A percentile compares a stretch with the other conserved stretches of the same genome.
Conservation (phyloP, 805 yeast species). For the Candida easanensis region DNA sequence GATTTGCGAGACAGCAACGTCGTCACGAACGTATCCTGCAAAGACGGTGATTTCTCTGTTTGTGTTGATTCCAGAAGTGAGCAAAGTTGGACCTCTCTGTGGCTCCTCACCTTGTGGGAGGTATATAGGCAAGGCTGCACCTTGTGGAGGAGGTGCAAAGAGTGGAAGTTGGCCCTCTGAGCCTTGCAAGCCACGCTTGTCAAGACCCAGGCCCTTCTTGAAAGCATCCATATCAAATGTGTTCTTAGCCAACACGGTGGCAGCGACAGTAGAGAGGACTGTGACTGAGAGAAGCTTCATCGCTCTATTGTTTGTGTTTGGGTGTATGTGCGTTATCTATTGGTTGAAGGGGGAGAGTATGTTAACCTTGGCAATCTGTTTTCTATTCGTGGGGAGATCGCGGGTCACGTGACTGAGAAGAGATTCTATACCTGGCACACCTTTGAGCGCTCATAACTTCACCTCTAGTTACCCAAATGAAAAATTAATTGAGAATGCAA, state of each 20-base stretch:
- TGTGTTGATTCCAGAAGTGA: conserved; percentile 31
- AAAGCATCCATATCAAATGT: conserved; percentile 5
- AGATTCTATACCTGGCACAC: no score
- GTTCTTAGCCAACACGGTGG: conserved; percentile 6
- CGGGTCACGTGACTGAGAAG: no score
- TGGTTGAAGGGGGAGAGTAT: no score
- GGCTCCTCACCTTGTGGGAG: conserved; percentile 30
- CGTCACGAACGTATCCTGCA: conserved; percentile 68
- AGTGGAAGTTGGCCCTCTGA: conserved; percentile 14
- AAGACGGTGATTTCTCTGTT: conserved; percentile 53
- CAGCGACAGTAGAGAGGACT: neutral
- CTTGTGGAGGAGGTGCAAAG: conserved; percentile 18
- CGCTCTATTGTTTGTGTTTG: no score
- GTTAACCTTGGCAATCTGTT: no score
- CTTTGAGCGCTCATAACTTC: no score
- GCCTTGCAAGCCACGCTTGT: neutral
- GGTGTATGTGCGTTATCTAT: neutral
- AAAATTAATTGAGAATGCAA: no score
- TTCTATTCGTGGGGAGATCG: no score
- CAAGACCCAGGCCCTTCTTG: conserved; percentile 1
- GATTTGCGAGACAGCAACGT: conserved; percentile 43
- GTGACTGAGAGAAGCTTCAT: conserved; percentile 7
- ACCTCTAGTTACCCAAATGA: no score
- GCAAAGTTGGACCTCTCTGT: conserved; percentile 25
- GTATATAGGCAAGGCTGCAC: conserved; percentile 3